Conservation (phyloP, 768 basidiomycete genomes). For the Boletus pseudopeckii region DNA sequence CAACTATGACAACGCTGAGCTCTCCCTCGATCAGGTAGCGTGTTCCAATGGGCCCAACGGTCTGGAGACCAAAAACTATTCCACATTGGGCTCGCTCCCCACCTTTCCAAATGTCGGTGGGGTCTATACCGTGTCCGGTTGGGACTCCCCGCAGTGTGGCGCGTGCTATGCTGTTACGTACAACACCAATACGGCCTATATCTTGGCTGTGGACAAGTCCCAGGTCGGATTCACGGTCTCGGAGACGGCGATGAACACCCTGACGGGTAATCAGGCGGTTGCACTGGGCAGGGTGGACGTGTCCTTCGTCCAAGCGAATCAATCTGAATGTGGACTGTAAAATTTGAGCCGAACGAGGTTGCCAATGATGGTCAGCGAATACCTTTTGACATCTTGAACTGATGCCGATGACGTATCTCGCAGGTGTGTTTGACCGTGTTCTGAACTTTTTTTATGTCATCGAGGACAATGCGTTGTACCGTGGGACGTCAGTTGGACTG, state of each 20-base stretch:
- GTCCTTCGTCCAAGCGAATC: not conserved
- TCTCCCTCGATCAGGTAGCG: slow-evolving; percentile 30
- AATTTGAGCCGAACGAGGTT: not conserved
- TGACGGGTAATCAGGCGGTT: slow-evolving; percentile 16
- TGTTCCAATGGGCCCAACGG: slow-evolving; percentile 41
- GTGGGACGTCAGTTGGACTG: slow-evolving; percentile 1
- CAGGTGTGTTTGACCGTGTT: not conserved
- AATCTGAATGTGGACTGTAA: slow-evolving; percentile 2
- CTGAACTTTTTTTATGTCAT: not conserved
- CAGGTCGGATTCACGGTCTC: slow-evolving; percentile 37
- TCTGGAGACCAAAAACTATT: slow-evolving; percentile 31
- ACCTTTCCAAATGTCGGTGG: slow-evolving; percentile 39
- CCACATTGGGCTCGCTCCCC: slow-evolving; percentile 37
- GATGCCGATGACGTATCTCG: not conserved
- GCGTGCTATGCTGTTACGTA: slow-evolving; percentile 32
- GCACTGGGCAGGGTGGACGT: slow-evolving; percentile 21
- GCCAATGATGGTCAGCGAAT: slow-evolving; percentile 1
- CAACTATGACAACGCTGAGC: slow-evolving; percentile 32
- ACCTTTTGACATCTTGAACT: slow-evolving; percentile 1
- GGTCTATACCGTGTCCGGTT: slow-evolving; percentile 19
- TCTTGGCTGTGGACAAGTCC: slow-evolving; percentile 55
- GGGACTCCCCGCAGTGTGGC: slow-evolving; percentile 26
- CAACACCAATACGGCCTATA: slow-evolving; percentile 37
- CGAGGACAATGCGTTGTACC: not conserved
- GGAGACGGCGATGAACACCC: slow-evolving; percentile 23